These are phyloP conservation scores for Erodium moschatum DNA, from an alignment of 441 rosid species.

Conservation along the genomic window DNA sequence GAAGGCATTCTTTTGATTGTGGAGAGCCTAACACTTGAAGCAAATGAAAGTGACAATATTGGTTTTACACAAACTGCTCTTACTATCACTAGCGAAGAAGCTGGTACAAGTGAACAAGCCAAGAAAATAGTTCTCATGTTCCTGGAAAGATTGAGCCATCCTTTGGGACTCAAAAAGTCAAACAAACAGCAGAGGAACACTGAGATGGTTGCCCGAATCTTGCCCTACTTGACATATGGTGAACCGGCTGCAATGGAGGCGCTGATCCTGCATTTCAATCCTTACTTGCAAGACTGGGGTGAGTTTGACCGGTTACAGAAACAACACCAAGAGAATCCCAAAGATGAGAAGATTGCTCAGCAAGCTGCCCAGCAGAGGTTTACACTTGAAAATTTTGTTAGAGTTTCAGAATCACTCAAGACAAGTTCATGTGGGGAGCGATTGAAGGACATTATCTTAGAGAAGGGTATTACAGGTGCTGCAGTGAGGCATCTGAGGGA, in stretches of 20 bases:
- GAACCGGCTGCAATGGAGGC: constrained; percentile 99
- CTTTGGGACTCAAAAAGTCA: constrained; percentile 82
- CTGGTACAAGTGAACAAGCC: constrained; percentile 93
- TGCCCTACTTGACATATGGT: constrained; percentile 98
- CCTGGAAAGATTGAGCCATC: constrained; percentile 90
- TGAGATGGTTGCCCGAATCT: constrained; percentile 99
- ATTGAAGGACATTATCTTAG: constrained; percentile 86
- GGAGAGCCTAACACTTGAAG: constrained; percentile 94
- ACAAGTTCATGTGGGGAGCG: constrained; percentile 99
- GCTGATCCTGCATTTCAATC: constrained; percentile 83
- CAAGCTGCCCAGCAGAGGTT: constrained; percentile 76
- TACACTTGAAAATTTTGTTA: constrained; percentile 87
- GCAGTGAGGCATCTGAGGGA: constrained; percentile 78
- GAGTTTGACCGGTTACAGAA: constrained; percentile 80
- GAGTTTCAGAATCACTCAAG: constrained; percentile 97
- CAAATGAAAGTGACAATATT: constrained; percentile 89
- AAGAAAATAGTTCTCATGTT: constrained; percentile 98
- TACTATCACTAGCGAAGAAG: constrained; percentile 77
- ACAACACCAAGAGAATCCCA: constrained; percentile 61
- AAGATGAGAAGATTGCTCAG: constrained; percentile 63
- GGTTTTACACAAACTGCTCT: constrained; percentile 72
- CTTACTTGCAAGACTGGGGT: constrained; percentile 83
- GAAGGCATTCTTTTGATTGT: constrained; percentile 99
- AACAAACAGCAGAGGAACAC: constrained; percentile 99
- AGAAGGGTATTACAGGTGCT: constrained; percentile 77